Base-by-base conservation (phyloP, 352 stramenopile species). In the Phytophthora ohioensis region DNA sequence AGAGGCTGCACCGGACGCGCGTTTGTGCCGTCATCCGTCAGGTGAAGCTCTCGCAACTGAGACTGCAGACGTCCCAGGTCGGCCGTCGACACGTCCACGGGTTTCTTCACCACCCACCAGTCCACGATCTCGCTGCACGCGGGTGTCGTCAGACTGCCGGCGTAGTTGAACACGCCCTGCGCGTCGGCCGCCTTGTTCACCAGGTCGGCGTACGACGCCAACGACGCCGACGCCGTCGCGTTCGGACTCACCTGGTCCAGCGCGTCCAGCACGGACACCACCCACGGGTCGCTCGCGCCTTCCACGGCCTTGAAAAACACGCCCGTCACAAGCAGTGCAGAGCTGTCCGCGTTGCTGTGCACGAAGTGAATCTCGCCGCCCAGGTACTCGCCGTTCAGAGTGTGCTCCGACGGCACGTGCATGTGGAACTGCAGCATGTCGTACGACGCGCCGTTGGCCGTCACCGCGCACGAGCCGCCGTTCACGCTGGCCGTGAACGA, bases 81-180 rank as follows among this genome's bases (percentile, higher is more conserved):
- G 6, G 47, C 43, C 4, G 61, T 43, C 0, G 76, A 82, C 49
- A 88, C 65, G 34, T 67, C 66, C 39, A 88, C 52, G 5, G 78
- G 76, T 48, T 73, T 78, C 48, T 79, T 64, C 42, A 90, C 49
- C 15, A 90, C 75, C 77, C 21, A 27, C 21, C 21, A 27, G 21
- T 27, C 21, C 21, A 27, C 21, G 21, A 27, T 27, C 21, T 27
- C 79, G 21, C 42, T 59, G 54, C 81, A 90, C 31, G 66, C 59
- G 2, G 82, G 80, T 5, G 79, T 85, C 31, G 80, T 90, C 42
- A 88, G 73, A 13, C 82, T 88, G 10, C 82, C 81, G 4, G 78
- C 35, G 69, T 88, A 90, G 73, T 90, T 90, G 60, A 71, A 78
- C 30, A 76, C 38, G 13, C 49, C 62, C 35, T 72, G 49, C 2